A percentile compares a stretch with the other conserved stretches of the same genome.
phyloP scores from a whole-genome alignment of 306 rosid species.

The Cicer chorassanicum region DNA sequence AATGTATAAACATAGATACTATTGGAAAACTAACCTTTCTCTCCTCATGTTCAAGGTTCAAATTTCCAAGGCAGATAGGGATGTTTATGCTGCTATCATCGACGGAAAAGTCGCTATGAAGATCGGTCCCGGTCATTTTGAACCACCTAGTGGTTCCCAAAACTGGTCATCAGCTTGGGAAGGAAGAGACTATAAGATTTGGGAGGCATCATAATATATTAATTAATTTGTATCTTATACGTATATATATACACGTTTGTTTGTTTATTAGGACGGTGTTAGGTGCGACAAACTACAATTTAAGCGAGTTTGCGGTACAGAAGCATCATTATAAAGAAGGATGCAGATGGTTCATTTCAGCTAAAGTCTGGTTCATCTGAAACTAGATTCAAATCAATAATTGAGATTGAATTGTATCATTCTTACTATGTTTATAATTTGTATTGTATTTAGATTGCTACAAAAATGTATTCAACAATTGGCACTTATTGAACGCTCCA shows the following conservation, averaged over 20 bases:
- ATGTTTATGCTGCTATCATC: constrained; percentile 84
- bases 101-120: constrained; percentile 77
- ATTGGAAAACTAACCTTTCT: constrained; percentile 32
- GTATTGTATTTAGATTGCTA: constrained; percentile 4
- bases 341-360: constrained; percentile 38
- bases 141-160: constrained; percentile 67
- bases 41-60: constrained; percentile 55
- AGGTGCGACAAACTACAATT: constrained; percentile 10
- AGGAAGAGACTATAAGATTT: constrained; percentile 84
- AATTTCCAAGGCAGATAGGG: constrained; percentile 83
- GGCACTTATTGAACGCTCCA: no score
- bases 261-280: constrained; percentile 5
- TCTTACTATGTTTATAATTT: not conserved
- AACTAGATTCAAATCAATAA: constrained; percentile 32
- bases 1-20: not conserved
- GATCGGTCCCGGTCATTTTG: constrained; percentile 92
- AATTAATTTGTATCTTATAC: constrained; percentile 8
- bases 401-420: not conserved
- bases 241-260: constrained; percentile 1
- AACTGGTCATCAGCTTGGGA: constrained; percentile 65
- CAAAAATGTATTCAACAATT: constrained; percentile 1
- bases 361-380: constrained; percentile 37
- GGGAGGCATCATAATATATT: constrained; percentile 58
- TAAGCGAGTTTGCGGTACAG: constrained; percentile 28
- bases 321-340: constrained; percentile 39